Percentiles rank a stretch among this genome's conserved stretches.
These are phyloP conservation scores for Colletotrichum spinosum DNA, from an alignment of 2,329 filamentous ascomycete species.

Conservation along the genomic window DNA sequence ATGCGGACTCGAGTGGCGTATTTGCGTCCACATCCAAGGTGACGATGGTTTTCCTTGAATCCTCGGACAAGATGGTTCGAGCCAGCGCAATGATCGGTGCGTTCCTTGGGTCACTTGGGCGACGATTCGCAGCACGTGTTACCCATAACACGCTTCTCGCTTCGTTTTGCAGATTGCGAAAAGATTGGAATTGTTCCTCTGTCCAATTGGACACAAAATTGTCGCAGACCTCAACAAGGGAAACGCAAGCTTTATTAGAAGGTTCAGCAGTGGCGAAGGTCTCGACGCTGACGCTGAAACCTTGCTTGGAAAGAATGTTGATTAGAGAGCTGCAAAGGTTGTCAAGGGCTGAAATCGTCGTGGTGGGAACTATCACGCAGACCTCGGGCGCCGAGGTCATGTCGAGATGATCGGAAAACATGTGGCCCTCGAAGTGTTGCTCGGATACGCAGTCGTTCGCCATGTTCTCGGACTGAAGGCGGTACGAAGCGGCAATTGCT, in stretches of 20 bases:
- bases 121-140: slow-evolving; percentile 55
- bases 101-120: slow-evolving; percentile 47
- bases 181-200: slow-evolving; percentile 50
- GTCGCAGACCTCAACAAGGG: slow-evolving; percentile 56
- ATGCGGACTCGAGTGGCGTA: slow-evolving; percentile 38
- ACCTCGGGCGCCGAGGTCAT: background rate
- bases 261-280: slow-evolving; percentile 29
- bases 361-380: slow-evolving; percentile 26
- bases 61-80: slow-evolving; percentile 62
- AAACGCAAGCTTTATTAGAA: slow-evolving; percentile 52
- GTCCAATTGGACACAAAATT: slow-evolving; percentile 53
- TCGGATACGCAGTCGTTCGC: slow-evolving; percentile 15
- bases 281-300: slow-evolving; percentile 9
- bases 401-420: background rate
- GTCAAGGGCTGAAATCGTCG: background rate
- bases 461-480: background rate
- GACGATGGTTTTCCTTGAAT: slow-evolving; percentile 54
- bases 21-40: slow-evolving; percentile 54
- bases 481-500: background rate
- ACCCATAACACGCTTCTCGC: slow-evolving; percentile 60
- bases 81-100: slow-evolving; percentile 59
- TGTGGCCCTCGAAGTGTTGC: slow-evolving; percentile 22
- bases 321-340: background rate
- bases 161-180: slow-evolving; percentile 53
- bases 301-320: slow-evolving; percentile 2